Conservation (phyloP, 1,284 basidiomycete genomes). For the Austroboletus niveus region DNA sequence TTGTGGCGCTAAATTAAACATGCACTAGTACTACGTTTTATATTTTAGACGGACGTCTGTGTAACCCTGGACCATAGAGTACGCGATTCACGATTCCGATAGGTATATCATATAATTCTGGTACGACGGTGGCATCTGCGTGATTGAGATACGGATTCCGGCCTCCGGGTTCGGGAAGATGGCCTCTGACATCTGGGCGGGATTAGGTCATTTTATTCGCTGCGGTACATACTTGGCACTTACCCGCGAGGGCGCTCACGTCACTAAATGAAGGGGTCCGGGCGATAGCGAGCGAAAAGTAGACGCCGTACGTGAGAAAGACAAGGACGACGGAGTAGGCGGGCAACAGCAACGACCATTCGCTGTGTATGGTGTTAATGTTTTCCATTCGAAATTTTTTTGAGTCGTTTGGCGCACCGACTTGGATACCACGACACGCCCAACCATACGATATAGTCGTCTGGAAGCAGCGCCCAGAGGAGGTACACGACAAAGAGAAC, state of each 20-base stretch:
- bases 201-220: not conserved
- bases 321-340: slow-evolving; percentile 74
- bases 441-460: slow-evolving; percentile 53
- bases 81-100: slow-evolving; percentile 78
- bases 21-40: slow-evolving; percentile 13
- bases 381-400: not conserved
- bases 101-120: slow-evolving; percentile 78
- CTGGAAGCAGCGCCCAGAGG: slow-evolving; percentile 61
- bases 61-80: slow-evolving; percentile 43
- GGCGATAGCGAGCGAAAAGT: slow-evolving; percentile 72
- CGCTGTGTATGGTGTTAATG: slow-evolving; percentile 36
- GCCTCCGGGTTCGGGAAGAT: slow-evolving; percentile 38
- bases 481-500: slow-evolving; percentile 70
- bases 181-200: slow-evolving; percentile 52
- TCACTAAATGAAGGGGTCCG: slow-evolving; percentile 71
- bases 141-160: slow-evolving; percentile 50
- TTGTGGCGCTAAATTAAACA: not conserved
- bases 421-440: slow-evolving; percentile 88
- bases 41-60: slow-evolving; percentile 19
- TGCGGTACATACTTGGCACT: slow-evolving; percentile 4
- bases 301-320: slow-evolving; percentile 75
- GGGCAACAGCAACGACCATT: slow-evolving; percentile 86
- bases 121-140: slow-evolving; percentile 46
- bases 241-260: slow-evolving; percentile 64
- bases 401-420: slow-evolving; percentile 48